These are phyloP conservation scores for Megacollybia marginata DNA, from an alignment of 768 basidiomycete genomes.

Conservation along the genomic window DNA sequence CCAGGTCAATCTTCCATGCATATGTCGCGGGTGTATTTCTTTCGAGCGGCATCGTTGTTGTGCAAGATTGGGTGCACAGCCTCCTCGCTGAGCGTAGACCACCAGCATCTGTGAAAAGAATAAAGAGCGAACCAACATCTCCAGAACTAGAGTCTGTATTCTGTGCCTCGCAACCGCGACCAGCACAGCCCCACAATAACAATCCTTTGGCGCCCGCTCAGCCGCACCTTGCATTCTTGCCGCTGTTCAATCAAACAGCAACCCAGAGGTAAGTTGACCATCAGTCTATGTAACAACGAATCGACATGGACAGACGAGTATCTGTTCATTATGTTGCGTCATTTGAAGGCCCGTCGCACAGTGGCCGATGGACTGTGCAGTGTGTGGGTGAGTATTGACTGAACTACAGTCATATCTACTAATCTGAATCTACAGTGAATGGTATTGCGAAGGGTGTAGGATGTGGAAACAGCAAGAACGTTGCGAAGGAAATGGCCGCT, in stretches of 20 bases:
- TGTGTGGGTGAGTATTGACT: conserved; percentile 52
- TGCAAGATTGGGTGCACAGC: conserved; percentile 50
- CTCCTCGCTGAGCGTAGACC: conserved; percentile 23
- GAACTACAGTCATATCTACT: too few species aligned
- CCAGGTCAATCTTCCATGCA: conserved; percentile 49
- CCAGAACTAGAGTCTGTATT: conserved; percentile 21
- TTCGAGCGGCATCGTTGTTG: conserved; percentile 42
- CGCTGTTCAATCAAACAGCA: conserved; percentile 70
- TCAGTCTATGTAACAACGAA: too few species aligned
- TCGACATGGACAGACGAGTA: conserved; percentile 45
- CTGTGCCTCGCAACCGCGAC: conserved; percentile 24
- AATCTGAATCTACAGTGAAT: conserved; percentile 51
- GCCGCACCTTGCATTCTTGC: conserved; percentile 56
- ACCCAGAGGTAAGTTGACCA: conserved; percentile 38
- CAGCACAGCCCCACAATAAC: conserved; percentile 7
- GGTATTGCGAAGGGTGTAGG: conserved; percentile 64
- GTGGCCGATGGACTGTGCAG: conserved; percentile 56
- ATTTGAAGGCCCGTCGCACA: conserved; percentile 61
- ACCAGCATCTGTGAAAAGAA: not conserved
- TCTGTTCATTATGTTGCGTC: conserved; percentile 52
- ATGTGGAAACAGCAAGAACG: conserved; percentile 60
- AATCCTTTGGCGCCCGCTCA: conserved; percentile 64
- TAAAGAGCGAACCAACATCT: conserved; percentile 5
- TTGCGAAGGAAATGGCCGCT: conserved; percentile 74
- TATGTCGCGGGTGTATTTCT: conserved; percentile 61